Conservation (phyloP, 192 early-diverging fungal species). For the Rhizoclosmatium globosum region DNA sequence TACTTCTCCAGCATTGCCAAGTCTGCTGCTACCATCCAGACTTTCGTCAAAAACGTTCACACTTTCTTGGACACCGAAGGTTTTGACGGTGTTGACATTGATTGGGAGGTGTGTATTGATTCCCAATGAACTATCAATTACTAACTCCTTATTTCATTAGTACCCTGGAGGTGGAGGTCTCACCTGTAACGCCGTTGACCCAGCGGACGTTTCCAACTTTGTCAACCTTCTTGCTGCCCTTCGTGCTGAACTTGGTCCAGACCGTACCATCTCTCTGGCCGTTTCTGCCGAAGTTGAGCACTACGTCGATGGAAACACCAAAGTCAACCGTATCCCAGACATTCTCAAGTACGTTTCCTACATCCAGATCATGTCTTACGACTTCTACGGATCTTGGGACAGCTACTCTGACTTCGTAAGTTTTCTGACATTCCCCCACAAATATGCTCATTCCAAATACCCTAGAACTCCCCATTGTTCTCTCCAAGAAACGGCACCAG, state of each 20-base stretch:
- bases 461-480: conserved; percentile 30
- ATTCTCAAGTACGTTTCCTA: conserved; percentile 21
- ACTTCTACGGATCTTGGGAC: conserved; percentile 32
- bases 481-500: conserved; percentile 5
- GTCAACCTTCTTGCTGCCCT: conserved; percentile 4
- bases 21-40: background rate
- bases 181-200: conserved; percentile 17
- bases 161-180: conserved; percentile 26
- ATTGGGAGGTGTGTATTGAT: background rate
- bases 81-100: conserved; percentile 30
- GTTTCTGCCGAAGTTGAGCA: conserved; percentile 15
- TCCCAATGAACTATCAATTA: background rate
- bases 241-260: conserved; percentile 22
- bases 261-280: conserved; percentile 23
- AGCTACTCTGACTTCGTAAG: conserved; percentile 24
- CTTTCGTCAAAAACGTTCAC: conserved; percentile 18
- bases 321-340: conserved; percentile 9
- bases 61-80: conserved; percentile 11
- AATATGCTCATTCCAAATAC: no score
- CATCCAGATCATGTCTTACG: conserved; percentile 34
- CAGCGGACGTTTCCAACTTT: conserved; percentile 17
- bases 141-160: background rate
- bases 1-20: conserved; percentile 23
- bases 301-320: conserved; percentile 8
- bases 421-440: no score